Evolutionary conservation across 805 yeast genomes (phyloP).

Genomic region (Candida tibetensis): DNA sequence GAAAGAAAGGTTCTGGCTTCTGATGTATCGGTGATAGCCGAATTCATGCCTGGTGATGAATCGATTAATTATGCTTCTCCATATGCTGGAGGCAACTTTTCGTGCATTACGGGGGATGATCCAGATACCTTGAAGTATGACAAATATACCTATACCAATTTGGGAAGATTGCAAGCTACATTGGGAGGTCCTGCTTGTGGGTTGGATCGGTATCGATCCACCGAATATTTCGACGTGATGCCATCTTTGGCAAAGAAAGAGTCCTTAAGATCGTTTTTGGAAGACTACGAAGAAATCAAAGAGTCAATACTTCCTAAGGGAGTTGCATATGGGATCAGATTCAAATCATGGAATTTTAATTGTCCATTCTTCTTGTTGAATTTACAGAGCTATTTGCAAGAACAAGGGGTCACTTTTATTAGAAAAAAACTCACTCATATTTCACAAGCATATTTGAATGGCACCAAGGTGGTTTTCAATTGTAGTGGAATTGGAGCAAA

Average conservation of each 20-base stretch:
- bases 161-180: conserved; percentile 38
- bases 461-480: conserved; percentile 57
- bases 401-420: conserved; percentile 50
- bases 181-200: conserved; percentile 57
- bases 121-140: conserved; percentile 45
- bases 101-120: conserved; percentile 56
- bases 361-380: conserved; percentile 59
- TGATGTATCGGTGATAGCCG: conserved; percentile 58
- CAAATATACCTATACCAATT: conserved; percentile 52
- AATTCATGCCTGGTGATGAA: conserved; percentile 75
- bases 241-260: conserved; percentile 48
- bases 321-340: conserved; percentile 52
- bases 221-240: conserved; percentile 54
- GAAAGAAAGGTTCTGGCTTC: conserved; percentile 37
- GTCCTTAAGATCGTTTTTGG: conserved; percentile 48
- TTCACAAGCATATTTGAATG: conserved; percentile 47
- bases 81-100: conserved; percentile 56
- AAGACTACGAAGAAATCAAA: conserved; percentile 41
- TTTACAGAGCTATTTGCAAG: conserved; percentile 43
- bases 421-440: conserved; percentile 51
- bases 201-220: conserved; percentile 51
- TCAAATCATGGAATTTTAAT: conserved; percentile 67
- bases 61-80: conserved; percentile 76
- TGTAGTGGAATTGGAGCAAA: conserved; percentile 76
- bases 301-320: conserved; percentile 47